Percentiles rank a stretch among this genome's conserved stretches.
Evolutionary conservation across 176 grass and related monocot species (phyloP).

Genomic region (Phragmites australis): DNA sequence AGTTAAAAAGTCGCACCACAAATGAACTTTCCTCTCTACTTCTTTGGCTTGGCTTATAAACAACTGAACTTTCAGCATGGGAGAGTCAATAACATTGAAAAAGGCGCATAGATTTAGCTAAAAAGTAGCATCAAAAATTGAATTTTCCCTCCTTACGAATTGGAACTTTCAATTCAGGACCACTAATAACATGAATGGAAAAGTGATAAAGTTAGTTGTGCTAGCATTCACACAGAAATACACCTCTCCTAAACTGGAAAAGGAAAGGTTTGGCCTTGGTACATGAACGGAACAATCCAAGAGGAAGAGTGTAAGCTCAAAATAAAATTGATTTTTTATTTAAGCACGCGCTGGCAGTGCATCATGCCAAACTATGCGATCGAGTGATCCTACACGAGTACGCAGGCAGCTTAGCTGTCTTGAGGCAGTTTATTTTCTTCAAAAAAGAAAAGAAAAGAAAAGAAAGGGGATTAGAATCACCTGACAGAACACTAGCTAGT

Average conservation of each 20-base stretch:
- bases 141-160: background rate
- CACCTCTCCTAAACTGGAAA: background rate
- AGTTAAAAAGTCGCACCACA: background rate
- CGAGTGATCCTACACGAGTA: background rate
- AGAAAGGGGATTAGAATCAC: background rate
- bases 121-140: conserved; percentile 10
- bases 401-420: background rate
- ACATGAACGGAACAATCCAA: conserved; percentile 6
- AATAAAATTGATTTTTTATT: background rate
- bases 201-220: conserved; percentile 9
- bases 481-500: background rate
- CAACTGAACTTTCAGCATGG: background rate
- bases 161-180: background rate
- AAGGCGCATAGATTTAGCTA: background rate
- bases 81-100: conserved; percentile 38
- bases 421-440: no score
- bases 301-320: background rate
- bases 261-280: background rate
- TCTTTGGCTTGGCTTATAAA: background rate
- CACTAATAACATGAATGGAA: background rate
- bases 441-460: no score
- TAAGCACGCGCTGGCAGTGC: background rate
- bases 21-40: background rate
- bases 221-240: background rate
- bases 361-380: conserved; percentile 20